A percentile compares a stretch with the other conserved stretches of the same genome.
Conservation (phyloP, 139 green algal genomes). For the Edaphochlamys debaryana region DNA sequence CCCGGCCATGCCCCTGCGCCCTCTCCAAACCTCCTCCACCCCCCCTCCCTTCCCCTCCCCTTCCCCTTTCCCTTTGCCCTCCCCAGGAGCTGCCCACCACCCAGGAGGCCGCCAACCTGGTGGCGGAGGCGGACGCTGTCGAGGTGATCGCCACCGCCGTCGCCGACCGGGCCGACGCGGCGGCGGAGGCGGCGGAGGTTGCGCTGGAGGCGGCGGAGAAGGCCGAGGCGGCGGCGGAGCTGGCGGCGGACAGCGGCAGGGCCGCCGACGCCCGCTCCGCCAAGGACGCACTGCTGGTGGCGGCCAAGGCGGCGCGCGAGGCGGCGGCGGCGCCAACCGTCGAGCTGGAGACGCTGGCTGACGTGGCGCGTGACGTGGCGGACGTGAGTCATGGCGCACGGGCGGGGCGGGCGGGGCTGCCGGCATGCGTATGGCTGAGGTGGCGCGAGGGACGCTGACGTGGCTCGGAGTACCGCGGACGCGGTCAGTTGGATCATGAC, state of each 20-base stretch:
- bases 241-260: background rate
- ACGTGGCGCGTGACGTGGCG: conserved; percentile 23
- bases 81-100: conserved; percentile 13
- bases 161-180: conserved; percentile 19
- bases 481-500: no score
- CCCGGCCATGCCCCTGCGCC: no score
- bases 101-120: conserved; percentile 10
- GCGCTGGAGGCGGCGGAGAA: conserved; percentile 4
- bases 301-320: background rate
- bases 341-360: conserved; percentile 2
- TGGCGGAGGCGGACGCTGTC: conserved; percentile 10
- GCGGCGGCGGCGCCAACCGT: conserved; percentile 1
- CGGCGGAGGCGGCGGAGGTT: background rate
- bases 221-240: background rate
- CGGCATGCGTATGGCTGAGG: no score
- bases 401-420: no score
- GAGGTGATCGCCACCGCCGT: conserved; percentile 16
- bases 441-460: no score
- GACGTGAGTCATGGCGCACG: no score
- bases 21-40: no score
- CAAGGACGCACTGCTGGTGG: conserved; percentile 21
- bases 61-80: background rate
- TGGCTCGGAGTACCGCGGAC: no score
- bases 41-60: no score
- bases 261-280: background rate